Evolutionary conservation across 1,284 basidiomycete species (phyloP).

Genomic region (Ustilago vetiveriae): DNA sequence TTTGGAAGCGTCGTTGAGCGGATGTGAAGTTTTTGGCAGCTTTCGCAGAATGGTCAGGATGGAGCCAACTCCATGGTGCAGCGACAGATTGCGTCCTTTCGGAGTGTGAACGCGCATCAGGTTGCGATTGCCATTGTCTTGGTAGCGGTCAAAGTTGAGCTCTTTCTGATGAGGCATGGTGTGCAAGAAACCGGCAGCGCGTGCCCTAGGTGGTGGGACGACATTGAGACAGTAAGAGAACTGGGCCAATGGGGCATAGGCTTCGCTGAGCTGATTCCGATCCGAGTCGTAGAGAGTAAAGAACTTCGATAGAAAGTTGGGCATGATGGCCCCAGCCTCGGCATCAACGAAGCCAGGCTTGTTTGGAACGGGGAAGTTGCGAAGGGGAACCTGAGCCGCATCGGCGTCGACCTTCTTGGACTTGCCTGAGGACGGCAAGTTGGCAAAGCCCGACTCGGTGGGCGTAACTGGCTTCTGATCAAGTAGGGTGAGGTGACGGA

Average conservation of each 20-base stretch:
- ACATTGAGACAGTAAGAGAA: conserved; percentile 89
- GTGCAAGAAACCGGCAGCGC: conserved; percentile 62
- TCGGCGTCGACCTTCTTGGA: conserved; percentile 49
- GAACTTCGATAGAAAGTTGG: conserved; percentile 78
- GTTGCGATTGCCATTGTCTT: conserved; percentile 60
- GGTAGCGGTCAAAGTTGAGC: conserved; percentile 79
- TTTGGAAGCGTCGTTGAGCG: conserved; percentile 72
- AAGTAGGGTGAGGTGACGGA: conserved; percentile 48
- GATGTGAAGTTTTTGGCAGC: conserved; percentile 84
- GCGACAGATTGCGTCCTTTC: conserved; percentile 40
- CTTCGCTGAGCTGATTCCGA: conserved; percentile 76
- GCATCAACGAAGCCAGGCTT: conserved; percentile 79
- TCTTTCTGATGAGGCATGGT: conserved; percentile 81
- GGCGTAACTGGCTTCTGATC: conserved; percentile 78
- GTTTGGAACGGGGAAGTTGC: conserved; percentile 77
- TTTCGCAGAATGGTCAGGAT: conserved; percentile 74
- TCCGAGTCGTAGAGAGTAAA: conserved; percentile 85
- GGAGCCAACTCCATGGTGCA: conserved; percentile 77
- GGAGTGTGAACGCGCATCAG: conserved; percentile 57
- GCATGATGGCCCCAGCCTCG: conserved; percentile 73
- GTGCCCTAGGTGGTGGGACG: conserved; percentile 77
- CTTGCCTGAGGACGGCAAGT: conserved; percentile 74
- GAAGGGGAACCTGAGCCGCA: conserved; percentile 63
- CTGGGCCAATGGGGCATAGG: conserved; percentile 83
- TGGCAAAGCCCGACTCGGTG: conserved; percentile 73